phyloP scores from a whole-genome alignment of 2,329 filamentous ascomycete genomes.

The Pseudopithomyces maydicus region DNA sequence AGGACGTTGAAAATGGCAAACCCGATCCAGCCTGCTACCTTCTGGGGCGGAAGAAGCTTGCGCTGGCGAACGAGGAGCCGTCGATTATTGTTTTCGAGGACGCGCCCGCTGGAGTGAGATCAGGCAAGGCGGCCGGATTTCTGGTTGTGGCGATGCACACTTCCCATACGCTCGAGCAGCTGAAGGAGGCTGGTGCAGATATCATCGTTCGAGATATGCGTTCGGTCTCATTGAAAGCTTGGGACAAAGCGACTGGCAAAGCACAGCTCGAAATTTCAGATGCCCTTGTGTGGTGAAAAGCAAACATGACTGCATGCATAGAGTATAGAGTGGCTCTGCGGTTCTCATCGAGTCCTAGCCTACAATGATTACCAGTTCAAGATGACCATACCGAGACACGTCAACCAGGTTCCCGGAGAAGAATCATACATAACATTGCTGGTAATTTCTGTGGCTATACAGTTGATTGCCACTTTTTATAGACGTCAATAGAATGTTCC shows the following conservation, averaged over 20 bases:
- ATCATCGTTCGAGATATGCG: constrained; percentile 83
- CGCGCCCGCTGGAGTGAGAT: constrained; percentile 80
- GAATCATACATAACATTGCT: not conserved
- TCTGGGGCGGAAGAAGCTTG: constrained; percentile 49
- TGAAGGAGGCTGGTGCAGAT: constrained; percentile 78
- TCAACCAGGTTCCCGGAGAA: not conserved
- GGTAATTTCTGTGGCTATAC: not conserved
- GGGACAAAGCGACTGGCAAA: constrained; percentile 59
- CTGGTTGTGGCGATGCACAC: constrained; percentile 84
- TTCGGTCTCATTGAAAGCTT: constrained; percentile 68
- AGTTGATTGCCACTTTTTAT: not conserved
- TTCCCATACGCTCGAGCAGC: constrained; percentile 75
- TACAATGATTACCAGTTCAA: not conserved
- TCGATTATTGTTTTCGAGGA: constrained; percentile 82
- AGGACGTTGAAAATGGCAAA: constrained; percentile 56
- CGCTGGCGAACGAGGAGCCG: constrained; percentile 46
- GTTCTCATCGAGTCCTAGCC: not conserved
- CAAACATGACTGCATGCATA: constrained; percentile 4
- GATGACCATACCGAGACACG: not conserved
- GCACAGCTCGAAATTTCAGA: constrained; percentile 72
- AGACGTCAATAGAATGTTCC: not conserved
- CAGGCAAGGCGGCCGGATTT: constrained; percentile 86
- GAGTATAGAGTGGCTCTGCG: constrained; percentile 5
- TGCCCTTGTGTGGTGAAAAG: constrained; percentile 51
- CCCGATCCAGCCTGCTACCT: constrained; percentile 57